Base-by-base conservation (phyloP, 306 rosid genomes). In the Cicer cuneatum region DNA sequence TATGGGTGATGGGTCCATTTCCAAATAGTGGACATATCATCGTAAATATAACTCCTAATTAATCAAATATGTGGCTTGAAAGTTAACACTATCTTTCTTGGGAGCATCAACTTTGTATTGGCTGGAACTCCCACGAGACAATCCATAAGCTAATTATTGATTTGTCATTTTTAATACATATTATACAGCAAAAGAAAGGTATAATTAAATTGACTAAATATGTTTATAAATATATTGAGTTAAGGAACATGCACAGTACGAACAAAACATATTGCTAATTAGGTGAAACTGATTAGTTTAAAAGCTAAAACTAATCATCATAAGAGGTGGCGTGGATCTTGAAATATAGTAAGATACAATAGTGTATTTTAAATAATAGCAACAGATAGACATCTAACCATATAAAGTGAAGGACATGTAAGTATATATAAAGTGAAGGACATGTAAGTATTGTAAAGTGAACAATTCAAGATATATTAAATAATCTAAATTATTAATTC, bases 71-170 rank as follows among this genome's bases (percentile, higher is more conserved):
- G 90, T 85, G 87, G 88, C 73, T 48, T 71, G 18, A 72, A 72
- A 72, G 78, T 56, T 51, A 66, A 37, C 59, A 86, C 80, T 90
- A 90, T 87, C 89, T 86, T 85, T 80, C 87, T 86, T 72, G 85
- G 84, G 82, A 86, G 83, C 88, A 86, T 85, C 87, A 85, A 60
- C 75, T 82, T 70, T 77, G 49, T 77, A 53, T 66, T 83, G 60
- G 83, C 59, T 74, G 85, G 79, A 48, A 52, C 75, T 76, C 82
- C 82, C 79, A 14, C 39, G 40, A 77, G 35, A 79, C 59, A 69
- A 77, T 81, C 48, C 72, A 72, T 24, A 74, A 74, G 61, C 66
- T 62, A 51, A 74, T 69, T 80, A 67, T 68, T 48, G 7, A 73
- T 21, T 57, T 71, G 45, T 29, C 81, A 63, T 38, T 69, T 14